Evolutionary conservation across 495 filamentous ascomycete species (phyloP).

Genomic region (Annulohypoxylon moriforme): DNA sequence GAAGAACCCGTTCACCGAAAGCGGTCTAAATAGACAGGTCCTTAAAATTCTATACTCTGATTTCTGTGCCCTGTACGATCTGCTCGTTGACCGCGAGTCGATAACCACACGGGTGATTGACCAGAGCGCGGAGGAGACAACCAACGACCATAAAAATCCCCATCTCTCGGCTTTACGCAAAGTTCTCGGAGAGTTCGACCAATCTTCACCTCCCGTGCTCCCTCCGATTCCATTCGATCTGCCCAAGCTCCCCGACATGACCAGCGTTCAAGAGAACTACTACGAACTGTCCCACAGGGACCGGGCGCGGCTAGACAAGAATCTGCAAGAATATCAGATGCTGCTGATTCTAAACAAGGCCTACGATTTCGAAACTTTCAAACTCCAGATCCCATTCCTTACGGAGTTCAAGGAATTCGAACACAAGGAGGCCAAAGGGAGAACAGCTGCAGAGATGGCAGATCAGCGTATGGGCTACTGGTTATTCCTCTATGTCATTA

Average conservation of each 20-base stretch:
- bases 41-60: slow-evolving; percentile 87
- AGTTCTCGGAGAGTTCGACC: slow-evolving; percentile 86
- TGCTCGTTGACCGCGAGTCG: slow-evolving; percentile 80
- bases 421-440: slow-evolving; percentile 75
- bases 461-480: slow-evolving; percentile 88
- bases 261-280: slow-evolving; percentile 69
- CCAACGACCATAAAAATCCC: slow-evolving; percentile 56
- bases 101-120: slow-evolving; percentile 69
- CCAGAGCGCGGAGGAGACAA: slow-evolving; percentile 52
- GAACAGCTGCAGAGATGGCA: slow-evolving; percentile 74
- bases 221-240: slow-evolving; percentile 93
- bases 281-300: slow-evolving; percentile 74
- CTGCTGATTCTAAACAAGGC: slow-evolving; percentile 75
- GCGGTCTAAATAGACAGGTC: slow-evolving; percentile 85
- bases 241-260: slow-evolving; percentile 77
- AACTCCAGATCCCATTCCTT: slow-evolving; percentile 73
- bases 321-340: slow-evolving; percentile 82
- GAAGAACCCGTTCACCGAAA: slow-evolving; percentile 89
- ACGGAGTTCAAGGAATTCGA: slow-evolving; percentile 87
- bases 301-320: slow-evolving; percentile 71
- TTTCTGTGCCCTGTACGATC: slow-evolving; percentile 86
- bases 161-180: slow-evolving; percentile 69
- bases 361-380: slow-evolving; percentile 75
- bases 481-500: slow-evolving; percentile 92
- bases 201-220: slow-evolving; percentile 84